Conservation (phyloP, 2,329 filamentous ascomycete species). For the Cadophora sp. region DNA sequence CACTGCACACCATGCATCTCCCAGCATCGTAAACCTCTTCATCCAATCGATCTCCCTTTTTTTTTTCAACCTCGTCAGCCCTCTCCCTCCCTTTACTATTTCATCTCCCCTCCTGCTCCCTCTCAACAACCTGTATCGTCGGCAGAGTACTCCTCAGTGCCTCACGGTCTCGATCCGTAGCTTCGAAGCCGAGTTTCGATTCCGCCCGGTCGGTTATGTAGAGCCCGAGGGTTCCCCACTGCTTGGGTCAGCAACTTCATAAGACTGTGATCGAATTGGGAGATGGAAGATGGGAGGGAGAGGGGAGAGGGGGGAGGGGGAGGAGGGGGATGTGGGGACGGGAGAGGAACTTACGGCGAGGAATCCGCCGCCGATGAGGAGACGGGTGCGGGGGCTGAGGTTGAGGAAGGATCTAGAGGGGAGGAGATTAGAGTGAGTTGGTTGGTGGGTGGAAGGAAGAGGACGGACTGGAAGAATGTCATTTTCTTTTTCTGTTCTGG, state of each 20-base stretch:
- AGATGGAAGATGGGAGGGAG: no score
- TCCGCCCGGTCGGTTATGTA: slow-evolving; percentile 76
- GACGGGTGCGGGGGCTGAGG: slow-evolving; percentile 72
- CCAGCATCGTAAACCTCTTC: no score
- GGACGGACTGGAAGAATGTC: not conserved
- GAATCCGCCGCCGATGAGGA: slow-evolving; percentile 74
- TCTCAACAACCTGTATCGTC: slow-evolving; percentile 1
- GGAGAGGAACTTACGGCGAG: no score
- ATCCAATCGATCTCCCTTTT: no score
- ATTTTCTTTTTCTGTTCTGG: no score
- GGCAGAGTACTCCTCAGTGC: not conserved
- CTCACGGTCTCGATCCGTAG: slow-evolving; percentile 61
- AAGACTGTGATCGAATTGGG: no score
- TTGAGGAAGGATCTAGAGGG: slow-evolving; percentile 62
- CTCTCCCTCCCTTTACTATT: no score
- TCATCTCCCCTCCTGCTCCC: not conserved
- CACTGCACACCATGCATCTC: no score
- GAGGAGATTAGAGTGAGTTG: not conserved
- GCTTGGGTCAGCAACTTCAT: no score
- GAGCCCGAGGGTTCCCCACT: slow-evolving; percentile 80
- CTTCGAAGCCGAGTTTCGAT: slow-evolving; percentile 73
- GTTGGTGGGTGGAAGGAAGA: not conserved
- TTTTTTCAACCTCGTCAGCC: no score
- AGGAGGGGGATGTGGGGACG: no score
- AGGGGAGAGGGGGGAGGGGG: no score